Conservation (phyloP, 139 green algal species). For the Dunaliella primolecta region DNA sequence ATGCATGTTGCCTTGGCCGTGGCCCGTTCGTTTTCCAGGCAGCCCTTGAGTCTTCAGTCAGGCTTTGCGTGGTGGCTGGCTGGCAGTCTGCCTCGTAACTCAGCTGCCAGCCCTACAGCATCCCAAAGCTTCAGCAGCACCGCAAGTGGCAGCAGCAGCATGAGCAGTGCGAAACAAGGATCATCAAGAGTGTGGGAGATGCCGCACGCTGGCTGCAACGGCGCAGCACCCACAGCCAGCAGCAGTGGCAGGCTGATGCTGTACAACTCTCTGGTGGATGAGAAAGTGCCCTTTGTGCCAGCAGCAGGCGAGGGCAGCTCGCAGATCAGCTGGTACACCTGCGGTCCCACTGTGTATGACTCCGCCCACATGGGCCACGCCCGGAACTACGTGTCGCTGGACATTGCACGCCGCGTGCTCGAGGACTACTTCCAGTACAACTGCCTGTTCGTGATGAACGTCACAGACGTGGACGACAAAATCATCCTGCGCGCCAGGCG, state of each 20-base stretch:
- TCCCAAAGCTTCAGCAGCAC: not conserved
- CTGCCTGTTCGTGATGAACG: slow-evolving; percentile 93
- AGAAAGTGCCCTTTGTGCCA: slow-evolving; percentile 85
- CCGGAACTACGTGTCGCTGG: slow-evolving; percentile 97
- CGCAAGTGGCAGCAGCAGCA: not conserved
- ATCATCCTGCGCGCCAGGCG: slow-evolving; percentile 91
- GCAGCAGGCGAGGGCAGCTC: slow-evolving; percentile 54
- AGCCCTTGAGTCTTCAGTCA: not conserved
- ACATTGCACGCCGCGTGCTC: slow-evolving; percentile 93
- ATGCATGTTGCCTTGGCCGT: not conserved
- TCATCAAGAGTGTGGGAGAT: not conserved
- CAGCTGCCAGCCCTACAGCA: not conserved
- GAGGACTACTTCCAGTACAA: slow-evolving; percentile 97
- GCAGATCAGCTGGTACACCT: slow-evolving; percentile 90
- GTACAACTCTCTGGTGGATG: slow-evolving; percentile 82
- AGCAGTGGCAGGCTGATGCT: slow-evolving; percentile 51
- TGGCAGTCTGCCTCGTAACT: not conserved
- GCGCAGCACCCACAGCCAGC: not conserved
- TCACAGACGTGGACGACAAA: slow-evolving; percentile 99
- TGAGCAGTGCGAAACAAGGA: not conserved
- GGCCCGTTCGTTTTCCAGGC: not conserved
- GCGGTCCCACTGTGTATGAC: slow-evolving; percentile 97
- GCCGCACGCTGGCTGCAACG: not conserved
- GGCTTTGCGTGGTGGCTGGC: not conserved
- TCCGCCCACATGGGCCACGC: slow-evolving; percentile 91